Evolutionary conservation across 1,284 basidiomycete genomes (phyloP).

Genomic region (Xerocomus minutiporus): DNA sequence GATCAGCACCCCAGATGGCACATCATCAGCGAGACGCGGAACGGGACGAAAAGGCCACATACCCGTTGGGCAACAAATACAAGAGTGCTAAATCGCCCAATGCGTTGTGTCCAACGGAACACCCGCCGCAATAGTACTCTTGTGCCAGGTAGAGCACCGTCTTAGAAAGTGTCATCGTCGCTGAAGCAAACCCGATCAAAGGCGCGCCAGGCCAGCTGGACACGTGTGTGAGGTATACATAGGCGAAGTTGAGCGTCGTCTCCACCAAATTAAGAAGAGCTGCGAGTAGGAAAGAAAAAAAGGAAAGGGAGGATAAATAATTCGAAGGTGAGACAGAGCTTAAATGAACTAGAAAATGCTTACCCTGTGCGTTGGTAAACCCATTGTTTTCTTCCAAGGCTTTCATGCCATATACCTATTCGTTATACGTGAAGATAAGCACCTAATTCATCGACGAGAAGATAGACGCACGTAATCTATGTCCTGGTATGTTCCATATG

Average conservation of each 20-base stretch:
- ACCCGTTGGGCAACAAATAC: conserved; percentile 81
- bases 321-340: not conserved
- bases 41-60: conserved; percentile 27
- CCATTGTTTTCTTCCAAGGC: conserved; percentile 65
- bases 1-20: not conserved
- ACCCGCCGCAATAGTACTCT: conserved; percentile 70
- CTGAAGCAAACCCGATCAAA: conserved; percentile 70
- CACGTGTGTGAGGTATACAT: conserved; percentile 72
- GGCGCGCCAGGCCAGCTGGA: conserved; percentile 57
- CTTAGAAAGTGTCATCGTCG: conserved; percentile 78
- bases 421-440: conserved; percentile 19
- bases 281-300: conserved; percentile 25
- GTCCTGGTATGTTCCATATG: conserved; percentile 73
- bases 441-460: not conserved
- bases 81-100: conserved; percentile 49
- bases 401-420: conserved; percentile 68
- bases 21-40: not conserved
- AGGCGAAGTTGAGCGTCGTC: conserved; percentile 67
- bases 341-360: conserved; percentile 17
- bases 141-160: conserved; percentile 79
- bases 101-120: conserved; percentile 74
- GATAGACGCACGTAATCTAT: conserved; percentile 53
- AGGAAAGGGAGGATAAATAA: not conserved
- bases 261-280: conserved; percentile 81
- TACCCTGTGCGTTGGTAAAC: conserved; percentile 86